Base-by-base conservation (phyloP, 2,329 filamentous ascomycete species). In the Penicillium crustosum region DNA sequence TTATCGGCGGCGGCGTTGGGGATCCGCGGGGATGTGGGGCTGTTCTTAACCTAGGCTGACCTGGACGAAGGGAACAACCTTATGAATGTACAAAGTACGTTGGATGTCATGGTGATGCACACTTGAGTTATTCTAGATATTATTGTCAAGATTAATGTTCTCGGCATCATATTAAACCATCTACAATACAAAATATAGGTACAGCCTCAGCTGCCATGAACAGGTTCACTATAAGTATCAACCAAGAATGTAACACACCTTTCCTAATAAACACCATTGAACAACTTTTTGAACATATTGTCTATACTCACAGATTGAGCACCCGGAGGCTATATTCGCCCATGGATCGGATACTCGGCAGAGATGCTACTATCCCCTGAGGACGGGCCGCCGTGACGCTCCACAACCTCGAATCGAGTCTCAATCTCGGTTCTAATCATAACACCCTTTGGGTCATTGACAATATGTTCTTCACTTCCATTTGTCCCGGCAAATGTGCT, bases 1-100 rank as follows among this genome's bases (percentile, higher is more conserved):
- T 60, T 68, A 68, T 58, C 60, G 57, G 63, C 64, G 57, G 63
- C 64, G 65, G 65, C 48, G 53, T 47, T 61, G 57, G 54, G 55
- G 60, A 62, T 65, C 57, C 58, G 62, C 55, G 63, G 63, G 63
- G 63, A 47, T 41, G 63, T 66, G 63, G 63, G 60, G 60, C 58
- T 36, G 3, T 27, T 9, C 15, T 43, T 27, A 43, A 51, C 55
- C 50, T 53, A 58, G 55, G 55, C 33, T 53, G 41, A 19, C 9
- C 13, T 27, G 45, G 43, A 43, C 31, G 19, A 31, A 39, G 19
- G 44, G 36, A 19, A 33, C 2, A 12, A 35, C 15, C 6, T 15
- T 15, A 5, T 1, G 9, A 33, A 33, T 33, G 12, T 33, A 12
- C 27, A 1, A 6, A 6, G 29, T 13, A 33, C 31, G 5, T 3